These are phyloP conservation scores for Ganoderma multipileum DNA, from an alignment of 1,284 basidiomycete species.

Conservation along the genomic window DNA sequence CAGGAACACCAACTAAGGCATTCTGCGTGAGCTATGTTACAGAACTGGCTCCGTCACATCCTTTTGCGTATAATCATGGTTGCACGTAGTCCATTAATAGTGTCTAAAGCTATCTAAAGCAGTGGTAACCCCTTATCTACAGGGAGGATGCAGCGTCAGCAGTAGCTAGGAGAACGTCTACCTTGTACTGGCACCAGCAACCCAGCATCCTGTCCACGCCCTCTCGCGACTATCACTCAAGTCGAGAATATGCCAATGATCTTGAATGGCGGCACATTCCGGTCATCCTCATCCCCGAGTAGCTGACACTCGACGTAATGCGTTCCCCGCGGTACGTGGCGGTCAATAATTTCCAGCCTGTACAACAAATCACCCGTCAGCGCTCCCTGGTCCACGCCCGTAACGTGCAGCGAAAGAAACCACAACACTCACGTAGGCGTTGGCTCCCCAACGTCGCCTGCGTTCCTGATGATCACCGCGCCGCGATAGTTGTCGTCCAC, in stretches of 20 bases:
- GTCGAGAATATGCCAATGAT: slow-evolving; percentile 85
- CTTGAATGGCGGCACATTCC: slow-evolving; percentile 77
- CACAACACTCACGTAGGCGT: slow-evolving; percentile 60
- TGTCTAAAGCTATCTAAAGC: background rate
- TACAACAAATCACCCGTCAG: slow-evolving; percentile 4
- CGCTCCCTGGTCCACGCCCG: slow-evolving; percentile 8
- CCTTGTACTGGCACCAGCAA: background rate
- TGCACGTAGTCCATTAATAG: background rate
- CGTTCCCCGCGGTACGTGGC: slow-evolving; percentile 74
- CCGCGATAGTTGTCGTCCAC: slow-evolving; percentile 81
- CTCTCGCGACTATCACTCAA: slow-evolving; percentile 37
- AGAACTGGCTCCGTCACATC: background rate
- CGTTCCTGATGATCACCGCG: slow-evolving; percentile 69
- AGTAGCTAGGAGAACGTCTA: background rate
- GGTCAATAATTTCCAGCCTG: slow-evolving; percentile 83
- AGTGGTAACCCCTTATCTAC: background rate
- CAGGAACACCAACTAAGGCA: no score
- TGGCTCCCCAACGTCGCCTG: slow-evolving; percentile 55
- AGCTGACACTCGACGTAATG: slow-evolving; percentile 89
- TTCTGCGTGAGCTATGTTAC: no score
- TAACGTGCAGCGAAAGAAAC: slow-evolving; percentile 18
- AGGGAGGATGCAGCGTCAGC: background rate
- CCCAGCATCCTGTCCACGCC: background rate
- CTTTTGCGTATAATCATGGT: background rate
- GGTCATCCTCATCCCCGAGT: slow-evolving; percentile 79